Evolutionary conservation across 768 basidiomycete species (phyloP).

Genomic region (Amanita subjunquillea): DNA sequence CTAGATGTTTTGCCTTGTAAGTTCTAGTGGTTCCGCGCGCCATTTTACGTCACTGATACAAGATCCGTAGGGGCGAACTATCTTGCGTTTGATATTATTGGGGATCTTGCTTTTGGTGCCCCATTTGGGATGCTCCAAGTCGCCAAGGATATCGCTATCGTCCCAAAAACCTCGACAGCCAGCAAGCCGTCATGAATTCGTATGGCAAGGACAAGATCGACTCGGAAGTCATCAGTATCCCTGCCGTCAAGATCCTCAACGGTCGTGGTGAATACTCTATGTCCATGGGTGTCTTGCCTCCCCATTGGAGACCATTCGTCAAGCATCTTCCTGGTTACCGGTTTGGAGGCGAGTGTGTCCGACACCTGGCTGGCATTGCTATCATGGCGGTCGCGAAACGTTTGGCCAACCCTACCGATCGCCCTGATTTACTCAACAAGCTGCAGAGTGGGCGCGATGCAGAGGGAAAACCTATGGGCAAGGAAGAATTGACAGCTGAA

Average conservation of each 20-base stretch:
- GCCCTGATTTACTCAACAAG: conserved; percentile 74
- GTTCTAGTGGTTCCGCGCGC: conserved; percentile 14
- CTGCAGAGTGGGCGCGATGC: conserved; percentile 72
- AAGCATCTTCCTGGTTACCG: conserved; percentile 69
- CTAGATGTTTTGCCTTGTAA: conserved; percentile 64
- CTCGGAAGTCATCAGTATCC: conserved; percentile 47
- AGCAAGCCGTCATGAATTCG: conserved; percentile 41
- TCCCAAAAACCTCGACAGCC: conserved; percentile 48
- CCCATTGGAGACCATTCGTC: conserved; percentile 57
- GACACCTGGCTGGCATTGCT: conserved; percentile 69
- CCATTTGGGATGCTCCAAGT: conserved; percentile 84
- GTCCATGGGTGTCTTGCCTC: conserved; percentile 70
- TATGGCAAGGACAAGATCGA: conserved; percentile 35
- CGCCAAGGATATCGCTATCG: conserved; percentile 61
- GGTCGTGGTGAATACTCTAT: conserved; percentile 83
- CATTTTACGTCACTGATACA: neutral
- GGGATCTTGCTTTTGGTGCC: conserved; percentile 78
- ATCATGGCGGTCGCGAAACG: conserved; percentile 75
- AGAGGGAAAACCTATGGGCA: conserved; percentile 71
- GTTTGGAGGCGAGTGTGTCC: conserved; percentile 53
- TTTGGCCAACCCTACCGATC: conserved; percentile 55
- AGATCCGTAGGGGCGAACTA: conserved; percentile 36
- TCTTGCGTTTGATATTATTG: conserved; percentile 63
- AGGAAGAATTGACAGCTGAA: conserved; percentile 82
- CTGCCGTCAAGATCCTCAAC: conserved; percentile 80